Base-by-base conservation (phyloP, 371 early-diverging fungal species). In the Mucor piriformis region DNA sequence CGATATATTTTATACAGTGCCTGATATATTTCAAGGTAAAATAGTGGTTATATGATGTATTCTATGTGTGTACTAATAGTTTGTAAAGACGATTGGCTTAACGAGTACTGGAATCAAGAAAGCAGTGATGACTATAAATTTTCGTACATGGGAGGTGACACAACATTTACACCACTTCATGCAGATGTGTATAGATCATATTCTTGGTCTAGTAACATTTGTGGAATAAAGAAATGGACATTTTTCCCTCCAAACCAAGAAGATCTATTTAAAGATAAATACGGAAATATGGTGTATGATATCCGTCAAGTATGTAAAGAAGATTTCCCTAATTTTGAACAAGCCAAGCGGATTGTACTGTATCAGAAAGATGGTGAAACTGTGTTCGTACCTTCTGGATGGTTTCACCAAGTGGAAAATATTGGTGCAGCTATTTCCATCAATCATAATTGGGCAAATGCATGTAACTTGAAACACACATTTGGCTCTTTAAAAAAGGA, bases 181-280 rank as follows among this genome's bases (percentile, higher is more conserved):
- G 83, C 85, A 18, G 91, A 91, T 66, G 91, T 91, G n/a, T 85
- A 80, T 54, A 71, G 85, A 48, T 89, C 89, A 20, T 89, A 87
- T 63, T 88, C 88, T 15, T 91, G 91, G 91, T 86, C 86, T n/a
- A 79, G 87, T 35, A 91, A 91, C 50, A 82, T 91, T 6, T 88
- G 89, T 53, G 91, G 91, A 5, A 67, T 81, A 21, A 91, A 91
- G 49, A 77, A 74, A 25, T 91, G 91, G 91, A 83, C 83, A 0
- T 65, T 91, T 21, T 86, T 88, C 40, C 83, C 86, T 12, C 89
- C 90, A 0, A 78, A 72, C 6, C 87, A 88, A 59, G 84, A 79
- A 57, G 67, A 73, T 1, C 66, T 76, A 18, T 79, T 81, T 38
- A 66, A 73, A 42, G 84, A 83, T 56, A 54, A 54, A 3, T 56